phyloP scores from a whole-genome alignment of 78 protist genomes.

The Paulinella micropora region DNA sequence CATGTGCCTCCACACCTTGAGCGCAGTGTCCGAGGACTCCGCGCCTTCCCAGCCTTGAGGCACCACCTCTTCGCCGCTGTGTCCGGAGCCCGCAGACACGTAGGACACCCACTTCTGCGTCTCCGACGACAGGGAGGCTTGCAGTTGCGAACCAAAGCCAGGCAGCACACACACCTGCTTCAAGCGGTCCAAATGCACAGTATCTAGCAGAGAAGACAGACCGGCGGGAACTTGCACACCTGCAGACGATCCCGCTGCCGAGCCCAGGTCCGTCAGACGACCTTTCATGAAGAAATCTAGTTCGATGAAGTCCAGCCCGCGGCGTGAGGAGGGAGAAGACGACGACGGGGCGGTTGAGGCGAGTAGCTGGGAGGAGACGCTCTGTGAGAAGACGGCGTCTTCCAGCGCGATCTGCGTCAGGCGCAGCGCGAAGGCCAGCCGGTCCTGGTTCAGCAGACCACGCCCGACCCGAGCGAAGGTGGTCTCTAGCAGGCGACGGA shows the following conservation, averaged over 20 bases:
- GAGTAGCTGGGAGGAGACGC: conserved; percentile 11
- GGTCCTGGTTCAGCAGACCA: conserved; percentile 49
- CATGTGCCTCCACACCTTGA: background rate
- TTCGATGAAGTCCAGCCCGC: background rate
- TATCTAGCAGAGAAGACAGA: background rate
- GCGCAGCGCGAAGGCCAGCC: conserved; percentile 63
- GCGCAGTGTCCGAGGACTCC: background rate
- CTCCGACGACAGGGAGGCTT: background rate
- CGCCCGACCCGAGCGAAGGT: background rate
- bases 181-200: background rate
- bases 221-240: background rate
- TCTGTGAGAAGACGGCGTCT: background rate
- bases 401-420: conserved; percentile 47
- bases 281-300: background rate
- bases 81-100: background rate
- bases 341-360: conserved; percentile 14
- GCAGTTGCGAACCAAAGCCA: background rate
- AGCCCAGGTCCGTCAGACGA: background rate
- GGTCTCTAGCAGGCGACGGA: background rate
- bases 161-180: no score
- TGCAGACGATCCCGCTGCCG: background rate
- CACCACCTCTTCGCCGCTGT: background rate
- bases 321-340: no score
- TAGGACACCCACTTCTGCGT: background rate
- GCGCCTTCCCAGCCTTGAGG: conserved; percentile 1